Evolutionary conservation across 768 basidiomycete species (phyloP).

Genomic region (Psilocybe subaeruginosa): DNA sequence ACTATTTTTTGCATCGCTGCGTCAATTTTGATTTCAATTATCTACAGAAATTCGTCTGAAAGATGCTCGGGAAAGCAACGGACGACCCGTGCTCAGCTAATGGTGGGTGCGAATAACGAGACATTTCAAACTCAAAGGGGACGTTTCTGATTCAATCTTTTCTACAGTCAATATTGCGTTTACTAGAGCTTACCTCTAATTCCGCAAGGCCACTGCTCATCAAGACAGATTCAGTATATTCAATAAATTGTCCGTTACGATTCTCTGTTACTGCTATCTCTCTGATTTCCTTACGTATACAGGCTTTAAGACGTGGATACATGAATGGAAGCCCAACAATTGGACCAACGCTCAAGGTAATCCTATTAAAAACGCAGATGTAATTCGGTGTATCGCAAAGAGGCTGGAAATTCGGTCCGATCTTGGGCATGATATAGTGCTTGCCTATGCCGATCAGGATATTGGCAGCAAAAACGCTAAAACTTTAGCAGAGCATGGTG

Average conservation of each 20-base stretch:
- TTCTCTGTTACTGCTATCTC: not conserved
- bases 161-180: slow-evolving; percentile 77
- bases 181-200: slow-evolving; percentile 73
- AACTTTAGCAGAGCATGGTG: not conserved
- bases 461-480: not conserved
- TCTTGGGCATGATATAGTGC: slow-evolving; percentile 54
- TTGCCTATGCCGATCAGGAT: slow-evolving; percentile 32
- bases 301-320: slow-evolving; percentile 75
- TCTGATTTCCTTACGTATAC: slow-evolving; percentile 4
- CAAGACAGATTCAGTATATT: slow-evolving; percentile 84
- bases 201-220: slow-evolving; percentile 63
- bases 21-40: not conserved
- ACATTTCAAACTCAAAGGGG: not conserved
- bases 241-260: slow-evolving; percentile 64
- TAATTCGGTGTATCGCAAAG: slow-evolving; percentile 72
- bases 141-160: not conserved
- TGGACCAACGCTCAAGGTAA: slow-evolving; percentile 50
- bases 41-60: slow-evolving; percentile 73
- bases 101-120: slow-evolving; percentile 48
- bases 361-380: slow-evolving; percentile 68
- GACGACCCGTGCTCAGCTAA: slow-evolving; percentile 86
- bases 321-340: slow-evolving; percentile 59
- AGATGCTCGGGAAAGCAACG: slow-evolving; percentile 82
- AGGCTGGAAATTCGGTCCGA: slow-evolving; percentile 58
- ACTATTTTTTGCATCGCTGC: not conserved